A percentile compares a stretch with the other conserved stretches of the same genome.
phyloP scores from a whole-genome alignment of 345 rosid genomes.

The Crucihimalaya himalaica region DNA sequence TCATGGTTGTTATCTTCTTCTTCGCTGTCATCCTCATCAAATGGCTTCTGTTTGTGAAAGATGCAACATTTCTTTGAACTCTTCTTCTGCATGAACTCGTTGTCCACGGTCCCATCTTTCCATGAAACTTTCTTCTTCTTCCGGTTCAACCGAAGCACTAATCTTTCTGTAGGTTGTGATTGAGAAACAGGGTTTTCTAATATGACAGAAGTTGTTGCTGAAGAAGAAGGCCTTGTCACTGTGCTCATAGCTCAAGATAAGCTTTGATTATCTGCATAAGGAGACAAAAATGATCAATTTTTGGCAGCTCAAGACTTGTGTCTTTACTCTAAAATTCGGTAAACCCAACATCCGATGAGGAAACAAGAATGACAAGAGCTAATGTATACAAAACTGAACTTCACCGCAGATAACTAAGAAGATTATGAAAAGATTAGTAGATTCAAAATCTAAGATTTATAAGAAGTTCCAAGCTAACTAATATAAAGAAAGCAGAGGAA shows the following conservation, averaged over 20 bases:
- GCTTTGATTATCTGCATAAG: slow-evolving; percentile 13
- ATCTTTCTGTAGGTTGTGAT: slow-evolving; percentile 49
- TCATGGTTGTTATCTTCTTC: slow-evolving; percentile 54
- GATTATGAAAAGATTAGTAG: no score
- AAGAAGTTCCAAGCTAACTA: neutral
- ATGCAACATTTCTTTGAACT: slow-evolving; percentile 98
- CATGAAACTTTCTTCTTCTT: slow-evolving; percentile 91
- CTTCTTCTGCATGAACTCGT: slow-evolving; percentile 95
- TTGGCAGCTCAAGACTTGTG: neutral
- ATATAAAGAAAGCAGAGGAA: neutral
- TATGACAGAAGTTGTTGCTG: slow-evolving; percentile 55
- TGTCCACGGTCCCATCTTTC: slow-evolving; percentile 95
- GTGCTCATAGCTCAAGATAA: slow-evolving; percentile 42
- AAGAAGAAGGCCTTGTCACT: slow-evolving; percentile 39
- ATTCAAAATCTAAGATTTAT: no score
- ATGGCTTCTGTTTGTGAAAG: slow-evolving; percentile 91
- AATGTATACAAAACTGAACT: no score
- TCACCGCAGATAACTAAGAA: no score
- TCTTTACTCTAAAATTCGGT: neutral
- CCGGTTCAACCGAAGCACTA: slow-evolving; percentile 64
- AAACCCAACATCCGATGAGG: neutral
- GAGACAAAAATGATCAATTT: slow-evolving; percentile 19
- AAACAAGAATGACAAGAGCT: neutral
- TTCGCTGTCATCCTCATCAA: slow-evolving; percentile 87
- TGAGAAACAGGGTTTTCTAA: slow-evolving; percentile 44